Evolutionary conservation across 2,329 filamentous ascomycete species (phyloP).

Genomic region (Stylonectria norvegica): DNA sequence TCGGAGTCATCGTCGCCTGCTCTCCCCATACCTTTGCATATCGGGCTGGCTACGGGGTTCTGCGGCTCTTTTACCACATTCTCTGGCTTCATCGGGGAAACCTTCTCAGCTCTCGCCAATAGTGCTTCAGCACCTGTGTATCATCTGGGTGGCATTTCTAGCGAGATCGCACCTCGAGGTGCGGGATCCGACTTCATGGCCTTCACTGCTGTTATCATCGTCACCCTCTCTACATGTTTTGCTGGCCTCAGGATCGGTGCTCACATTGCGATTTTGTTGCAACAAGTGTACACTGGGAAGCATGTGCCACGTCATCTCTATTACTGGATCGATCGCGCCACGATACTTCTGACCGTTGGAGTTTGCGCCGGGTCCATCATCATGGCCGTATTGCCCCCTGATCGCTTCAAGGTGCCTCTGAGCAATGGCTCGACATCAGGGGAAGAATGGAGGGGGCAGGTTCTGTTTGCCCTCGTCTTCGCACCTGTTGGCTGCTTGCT

Average conservation of each 20-base stretch:
- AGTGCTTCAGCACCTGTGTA: conserved; percentile 43
- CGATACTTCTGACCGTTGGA: no score
- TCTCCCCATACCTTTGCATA: conserved; percentile 84
- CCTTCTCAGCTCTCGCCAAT: conserved; percentile 79
- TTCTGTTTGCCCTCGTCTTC: conserved; percentile 75
- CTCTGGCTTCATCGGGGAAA: conserved; percentile 77
- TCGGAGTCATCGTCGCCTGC: no score
- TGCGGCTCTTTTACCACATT: conserved; percentile 90
- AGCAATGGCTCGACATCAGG: no score
- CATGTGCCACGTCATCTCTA: no score
- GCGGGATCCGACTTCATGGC: no score
- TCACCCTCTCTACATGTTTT: conserved; percentile 68
- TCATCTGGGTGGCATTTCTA: conserved; percentile 72
- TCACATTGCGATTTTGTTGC: conserved; percentile 65
- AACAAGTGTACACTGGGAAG: no score
- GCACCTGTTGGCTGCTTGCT: conserved; percentile 74
- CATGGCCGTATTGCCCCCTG: no score
- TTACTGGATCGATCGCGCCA: no score
- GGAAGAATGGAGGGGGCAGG: conserved; percentile 81
- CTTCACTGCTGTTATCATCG: conserved; percentile 68
- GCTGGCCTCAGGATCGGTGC: conserved; percentile 67
- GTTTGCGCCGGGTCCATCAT: no score
- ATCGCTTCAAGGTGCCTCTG: no score
- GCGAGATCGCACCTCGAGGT: no score
- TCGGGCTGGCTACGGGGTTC: conserved; percentile 81